A percentile compares a stretch with the other conserved stretches of the same genome.
These are phyloP conservation scores for Chrysanthemum makinoi DNA, from an alignment of 129 eudicot species.

Conservation along the genomic window DNA sequence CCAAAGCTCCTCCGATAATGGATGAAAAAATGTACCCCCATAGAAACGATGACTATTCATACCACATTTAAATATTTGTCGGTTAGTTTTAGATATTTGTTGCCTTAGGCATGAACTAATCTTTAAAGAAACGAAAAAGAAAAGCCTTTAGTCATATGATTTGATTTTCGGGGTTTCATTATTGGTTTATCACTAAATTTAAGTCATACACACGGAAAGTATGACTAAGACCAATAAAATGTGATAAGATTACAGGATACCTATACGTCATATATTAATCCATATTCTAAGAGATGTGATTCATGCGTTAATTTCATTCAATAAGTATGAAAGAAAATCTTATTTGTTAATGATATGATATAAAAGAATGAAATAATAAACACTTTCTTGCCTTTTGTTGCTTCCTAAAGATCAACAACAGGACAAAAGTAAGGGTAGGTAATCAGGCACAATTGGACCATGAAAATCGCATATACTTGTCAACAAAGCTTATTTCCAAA, in stretches of 20 bases:
- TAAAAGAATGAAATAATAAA: not conserved
- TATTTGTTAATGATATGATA: not conserved
- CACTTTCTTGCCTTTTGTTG: constrained; percentile 4
- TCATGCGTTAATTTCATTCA: not conserved
- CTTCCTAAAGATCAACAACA: constrained; percentile 3
- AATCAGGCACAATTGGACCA: constrained; percentile 21
- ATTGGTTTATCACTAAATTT: not conserved
- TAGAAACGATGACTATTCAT: constrained; percentile 78
- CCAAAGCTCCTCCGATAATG: constrained; percentile 88
- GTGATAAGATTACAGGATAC: not conserved
- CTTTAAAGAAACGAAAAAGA: constrained; percentile 6
- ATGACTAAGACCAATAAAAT: constrained; percentile 7
- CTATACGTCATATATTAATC: not conserved
- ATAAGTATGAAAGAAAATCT: not conserved
- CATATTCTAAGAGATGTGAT: not conserved
- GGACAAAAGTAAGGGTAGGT: constrained; percentile 20
- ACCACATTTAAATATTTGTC: constrained; percentile 9
- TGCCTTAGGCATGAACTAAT: constrained; percentile 11
- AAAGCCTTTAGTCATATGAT: no score
- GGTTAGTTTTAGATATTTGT: constrained; percentile 7
- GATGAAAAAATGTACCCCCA: constrained; percentile 99
- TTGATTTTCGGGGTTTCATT: not conserved
- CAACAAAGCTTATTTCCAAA: constrained; percentile 20
- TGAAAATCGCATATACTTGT: constrained; percentile 19
- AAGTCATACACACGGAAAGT: not conserved